phyloP scores from a whole-genome alignment of 148 eudicot species.

The Pouteria glomerata region DNA sequence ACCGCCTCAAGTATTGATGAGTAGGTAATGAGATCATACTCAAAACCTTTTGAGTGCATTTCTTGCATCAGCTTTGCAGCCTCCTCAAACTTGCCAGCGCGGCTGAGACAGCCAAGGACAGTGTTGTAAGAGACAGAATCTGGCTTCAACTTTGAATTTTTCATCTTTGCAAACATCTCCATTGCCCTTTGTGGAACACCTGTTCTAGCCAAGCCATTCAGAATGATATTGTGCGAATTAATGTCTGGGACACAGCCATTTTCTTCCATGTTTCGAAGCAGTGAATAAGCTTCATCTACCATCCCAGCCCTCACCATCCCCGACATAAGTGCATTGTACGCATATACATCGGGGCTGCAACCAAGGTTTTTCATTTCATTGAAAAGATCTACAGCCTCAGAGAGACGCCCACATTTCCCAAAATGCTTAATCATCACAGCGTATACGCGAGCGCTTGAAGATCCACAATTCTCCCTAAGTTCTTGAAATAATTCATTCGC shows the following conservation, averaged over 20 bases:
- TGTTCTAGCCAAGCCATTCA: conserved; percentile 71
- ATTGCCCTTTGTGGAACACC: conserved; percentile 73
- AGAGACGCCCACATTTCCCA: conserved; percentile 71
- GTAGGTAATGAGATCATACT: conserved; percentile 82
- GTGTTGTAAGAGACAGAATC: conserved; percentile 92
- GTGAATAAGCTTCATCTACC: conserved; percentile 71
- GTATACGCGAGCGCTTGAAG: conserved; percentile 81
- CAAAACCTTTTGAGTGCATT: conserved; percentile 63
- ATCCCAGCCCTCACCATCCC: conserved; percentile 76
- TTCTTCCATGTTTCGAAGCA: conserved; percentile 68
- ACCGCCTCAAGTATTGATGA: conserved; percentile 94
- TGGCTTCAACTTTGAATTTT: conserved; percentile 50
- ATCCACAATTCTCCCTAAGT: conserved; percentile 78
- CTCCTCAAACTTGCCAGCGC: conserved; percentile 98
- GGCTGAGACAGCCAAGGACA: conserved; percentile 79
- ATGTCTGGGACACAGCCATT: conserved; percentile 72
- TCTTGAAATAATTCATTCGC: conserved; percentile 95
- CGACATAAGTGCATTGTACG: conserved; percentile 94
- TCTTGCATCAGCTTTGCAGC: conserved; percentile 89
- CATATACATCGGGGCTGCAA: conserved; percentile 68
- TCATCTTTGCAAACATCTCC: conserved; percentile 75
- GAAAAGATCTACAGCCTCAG: conserved; percentile 72
- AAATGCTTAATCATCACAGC: conserved; percentile 93
- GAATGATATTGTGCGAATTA: conserved; percentile 76
- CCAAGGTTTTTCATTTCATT: conserved; percentile 83